Evolutionary conservation across 106 monocot genomes (phyloP).

Genomic region (Acorus gramineus): DNA sequence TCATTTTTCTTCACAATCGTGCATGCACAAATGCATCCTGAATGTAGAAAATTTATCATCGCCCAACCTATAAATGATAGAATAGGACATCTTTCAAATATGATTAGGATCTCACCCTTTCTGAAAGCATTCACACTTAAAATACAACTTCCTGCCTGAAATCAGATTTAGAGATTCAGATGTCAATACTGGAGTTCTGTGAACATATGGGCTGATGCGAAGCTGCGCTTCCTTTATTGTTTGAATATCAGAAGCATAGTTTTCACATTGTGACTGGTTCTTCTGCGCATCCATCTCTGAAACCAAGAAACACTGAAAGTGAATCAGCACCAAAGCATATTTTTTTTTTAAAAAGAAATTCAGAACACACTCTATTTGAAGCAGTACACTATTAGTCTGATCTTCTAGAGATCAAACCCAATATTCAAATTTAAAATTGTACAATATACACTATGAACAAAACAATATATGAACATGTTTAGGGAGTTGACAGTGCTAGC

Average conservation of each 20-base stretch:
- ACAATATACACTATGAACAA: too few species aligned
- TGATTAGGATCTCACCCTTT: constrained; percentile 54
- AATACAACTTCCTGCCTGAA: constrained; percentile 53
- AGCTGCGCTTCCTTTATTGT: constrained; percentile 68
- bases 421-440: too few species aligned
- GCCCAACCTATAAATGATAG: not conserved
- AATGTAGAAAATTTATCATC: constrained; percentile 2
- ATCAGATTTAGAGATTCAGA: constrained; percentile 49
- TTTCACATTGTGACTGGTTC: constrained; percentile 12
- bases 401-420: too few species aligned
- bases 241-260: constrained; percentile 72
- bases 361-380: too few species aligned
- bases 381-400: too few species aligned
- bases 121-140: constrained; percentile 94
- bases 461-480: too few species aligned
- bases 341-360: too few species aligned
- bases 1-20: too few species aligned
- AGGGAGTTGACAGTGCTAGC: too few species aligned
- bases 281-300: not conserved
- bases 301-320: too few species aligned
- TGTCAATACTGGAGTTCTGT: constrained; percentile 69
- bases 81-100: not conserved
- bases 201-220: constrained; percentile 63
- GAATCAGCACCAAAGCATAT: too few species aligned
- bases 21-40: not conserved